A percentile compares a stretch with the other conserved stretches of the same genome.
phyloP scores from a whole-genome alignment of 768 basidiomycete genomes.

The Collybia mongolica region DNA sequence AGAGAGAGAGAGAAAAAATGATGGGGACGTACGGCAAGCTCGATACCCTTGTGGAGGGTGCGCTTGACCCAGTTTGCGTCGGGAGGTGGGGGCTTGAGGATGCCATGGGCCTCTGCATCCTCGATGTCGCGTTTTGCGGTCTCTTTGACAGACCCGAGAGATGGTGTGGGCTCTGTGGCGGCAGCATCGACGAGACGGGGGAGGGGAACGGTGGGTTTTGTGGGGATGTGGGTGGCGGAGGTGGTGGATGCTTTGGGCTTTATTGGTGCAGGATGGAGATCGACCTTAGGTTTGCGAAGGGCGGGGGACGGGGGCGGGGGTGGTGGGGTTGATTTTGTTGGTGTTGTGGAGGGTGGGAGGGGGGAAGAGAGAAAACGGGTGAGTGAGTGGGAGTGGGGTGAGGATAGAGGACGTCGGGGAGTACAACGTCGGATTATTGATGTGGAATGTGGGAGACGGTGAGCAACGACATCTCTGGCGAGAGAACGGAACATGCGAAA shows the following conservation, averaged over 20 bases:
- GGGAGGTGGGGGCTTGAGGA: slow-evolving; percentile 63
- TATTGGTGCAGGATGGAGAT: slow-evolving; percentile 64
- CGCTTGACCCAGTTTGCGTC: slow-evolving; percentile 56
- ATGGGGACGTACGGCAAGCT: slow-evolving; percentile 38
- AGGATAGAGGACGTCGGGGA: background rate
- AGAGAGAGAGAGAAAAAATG: slow-evolving; percentile 6
- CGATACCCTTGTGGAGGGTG: slow-evolving; percentile 45
- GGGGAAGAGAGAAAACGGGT: slow-evolving; percentile 4
- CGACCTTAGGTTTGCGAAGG: slow-evolving; percentile 49
- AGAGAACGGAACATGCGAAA: slow-evolving; percentile 17
- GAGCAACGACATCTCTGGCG: slow-evolving; percentile 10
- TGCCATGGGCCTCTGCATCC: slow-evolving; percentile 66
- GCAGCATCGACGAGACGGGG: slow-evolving; percentile 14
- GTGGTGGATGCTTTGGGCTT: slow-evolving; percentile 33
- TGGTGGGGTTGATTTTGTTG: slow-evolving; percentile 12
- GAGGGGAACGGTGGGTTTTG: slow-evolving; percentile 28
- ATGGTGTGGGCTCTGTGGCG: slow-evolving; percentile 13
- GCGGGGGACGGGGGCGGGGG: slow-evolving; percentile 18
- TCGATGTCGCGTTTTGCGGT: slow-evolving; percentile 60
- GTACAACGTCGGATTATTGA: background rate
- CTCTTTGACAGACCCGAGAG: slow-evolving; percentile 40
- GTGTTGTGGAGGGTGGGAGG: slow-evolving; percentile 11
- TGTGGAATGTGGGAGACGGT: background rate
- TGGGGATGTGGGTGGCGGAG: slow-evolving; percentile 20
- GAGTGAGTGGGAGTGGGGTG: slow-evolving; percentile 7